phyloP scores from a whole-genome alignment of 179 eudicot genomes.

The Actinidia polygama region DNA sequence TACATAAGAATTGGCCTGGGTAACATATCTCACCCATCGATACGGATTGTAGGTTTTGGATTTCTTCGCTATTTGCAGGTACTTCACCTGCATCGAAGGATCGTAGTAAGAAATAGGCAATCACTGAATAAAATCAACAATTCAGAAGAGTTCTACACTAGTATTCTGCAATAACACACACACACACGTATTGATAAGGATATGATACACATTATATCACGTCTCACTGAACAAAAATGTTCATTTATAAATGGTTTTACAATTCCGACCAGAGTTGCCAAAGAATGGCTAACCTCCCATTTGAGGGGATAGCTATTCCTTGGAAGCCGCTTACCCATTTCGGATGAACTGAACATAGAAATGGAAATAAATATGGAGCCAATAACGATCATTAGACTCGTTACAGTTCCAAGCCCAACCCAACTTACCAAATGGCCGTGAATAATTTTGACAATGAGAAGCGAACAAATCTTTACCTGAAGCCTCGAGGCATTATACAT shows the following conservation, averaged over 20 bases:
- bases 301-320: not conserved
- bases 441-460: not conserved
- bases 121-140: constrained; percentile 1
- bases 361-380: not conserved
- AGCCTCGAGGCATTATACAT: constrained; percentile 95
- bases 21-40: constrained; percentile 96
- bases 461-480: constrained; percentile 52
- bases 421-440: not conserved
- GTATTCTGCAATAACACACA: not conserved
- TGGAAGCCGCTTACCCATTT: not conserved
- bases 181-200: not conserved
- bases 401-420: not conserved
- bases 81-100: constrained; percentile 66
- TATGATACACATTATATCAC: not conserved
- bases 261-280: not conserved
- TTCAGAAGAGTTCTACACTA: not conserved
- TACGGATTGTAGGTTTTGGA: constrained; percentile 81
- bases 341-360: not conserved
- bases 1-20: constrained; percentile 93
- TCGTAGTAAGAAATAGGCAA: constrained; percentile 6
- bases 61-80: constrained; percentile 90
- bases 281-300: not conserved
- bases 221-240: not conserved
- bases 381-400: not conserved
- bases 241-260: not conserved